Evolutionary conservation across 2,329 filamentous ascomycete species (phyloP).

Genomic region (Cryphonectria parasitica): DNA sequence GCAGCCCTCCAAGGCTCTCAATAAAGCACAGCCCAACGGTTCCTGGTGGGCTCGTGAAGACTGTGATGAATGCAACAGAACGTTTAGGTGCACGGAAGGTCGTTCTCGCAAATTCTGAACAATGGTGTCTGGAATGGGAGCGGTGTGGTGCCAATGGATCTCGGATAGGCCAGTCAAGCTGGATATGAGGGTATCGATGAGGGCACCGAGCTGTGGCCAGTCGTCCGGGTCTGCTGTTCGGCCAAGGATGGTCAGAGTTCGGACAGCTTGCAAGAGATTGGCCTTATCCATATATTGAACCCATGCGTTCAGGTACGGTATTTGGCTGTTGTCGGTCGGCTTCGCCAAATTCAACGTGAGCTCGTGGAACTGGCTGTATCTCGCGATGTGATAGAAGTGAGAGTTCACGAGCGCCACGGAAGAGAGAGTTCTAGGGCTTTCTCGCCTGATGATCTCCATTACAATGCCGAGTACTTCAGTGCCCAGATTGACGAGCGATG

Average conservation of each 20-base stretch:
- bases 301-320: not conserved
- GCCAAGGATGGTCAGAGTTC: not conserved
- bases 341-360: not conserved
- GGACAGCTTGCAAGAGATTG: not conserved
- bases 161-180: not conserved
- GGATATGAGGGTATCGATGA: not conserved
- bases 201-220: not conserved
- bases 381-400: not conserved
- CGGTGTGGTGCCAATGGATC: not conserved
- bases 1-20: not conserved
- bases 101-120: not conserved
- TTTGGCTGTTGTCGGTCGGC: no score
- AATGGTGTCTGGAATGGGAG: not conserved
- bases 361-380: conserved; percentile 3
- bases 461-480: not conserved
- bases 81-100: not conserved
- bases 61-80: not conserved
- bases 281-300: not conserved
- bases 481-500: not conserved
- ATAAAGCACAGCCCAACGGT: not conserved
- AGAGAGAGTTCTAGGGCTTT: not conserved
- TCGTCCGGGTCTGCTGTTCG: not conserved
- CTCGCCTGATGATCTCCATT: not conserved
- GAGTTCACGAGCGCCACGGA: conserved; percentile 13
- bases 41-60: no score